Evolutionary conservation across 148 eudicot species (phyloP).

Genomic region (Fagopyrum homotropicum): DNA sequence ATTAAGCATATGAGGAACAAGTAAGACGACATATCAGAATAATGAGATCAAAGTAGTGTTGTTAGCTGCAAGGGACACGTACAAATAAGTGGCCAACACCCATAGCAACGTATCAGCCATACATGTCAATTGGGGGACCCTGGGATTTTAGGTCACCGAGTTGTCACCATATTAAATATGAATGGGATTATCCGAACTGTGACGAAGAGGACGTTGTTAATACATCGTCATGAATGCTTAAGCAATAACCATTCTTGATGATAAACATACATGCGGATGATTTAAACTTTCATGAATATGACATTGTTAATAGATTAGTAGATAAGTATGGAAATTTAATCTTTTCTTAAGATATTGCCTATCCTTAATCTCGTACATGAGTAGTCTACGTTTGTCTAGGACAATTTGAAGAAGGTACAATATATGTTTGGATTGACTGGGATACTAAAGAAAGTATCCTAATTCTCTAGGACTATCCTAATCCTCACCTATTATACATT

Average conservation of each 20-base stretch:
- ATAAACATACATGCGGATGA: neutral
- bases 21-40: neutral
- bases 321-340: neutral
- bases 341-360: too few relatives aligned
- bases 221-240: neutral
- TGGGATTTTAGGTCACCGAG: neutral
- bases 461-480: too few relatives aligned
- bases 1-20: conserved; percentile 5
- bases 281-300: neutral
- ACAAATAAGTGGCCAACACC: conserved; percentile 8
- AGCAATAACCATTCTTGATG: neutral
- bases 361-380: too few relatives aligned
- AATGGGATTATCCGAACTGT: conserved; percentile 3
- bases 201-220: conserved; percentile 1
- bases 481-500: too few relatives aligned
- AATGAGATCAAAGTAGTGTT: conserved; percentile 5
- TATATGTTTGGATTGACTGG: too few relatives aligned
- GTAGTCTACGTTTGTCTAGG: neutral
- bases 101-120: neutral
- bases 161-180: neutral
- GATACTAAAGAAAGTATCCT: too few relatives aligned
- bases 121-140: conserved; percentile 6
- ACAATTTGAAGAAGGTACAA: neutral
- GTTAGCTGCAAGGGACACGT: neutral
- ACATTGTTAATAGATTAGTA: conserved; percentile 6